Evolutionary conservation across 202 grass and related monocot genomes (phyloP).

Genomic region (Digitaria exilis): DNA sequence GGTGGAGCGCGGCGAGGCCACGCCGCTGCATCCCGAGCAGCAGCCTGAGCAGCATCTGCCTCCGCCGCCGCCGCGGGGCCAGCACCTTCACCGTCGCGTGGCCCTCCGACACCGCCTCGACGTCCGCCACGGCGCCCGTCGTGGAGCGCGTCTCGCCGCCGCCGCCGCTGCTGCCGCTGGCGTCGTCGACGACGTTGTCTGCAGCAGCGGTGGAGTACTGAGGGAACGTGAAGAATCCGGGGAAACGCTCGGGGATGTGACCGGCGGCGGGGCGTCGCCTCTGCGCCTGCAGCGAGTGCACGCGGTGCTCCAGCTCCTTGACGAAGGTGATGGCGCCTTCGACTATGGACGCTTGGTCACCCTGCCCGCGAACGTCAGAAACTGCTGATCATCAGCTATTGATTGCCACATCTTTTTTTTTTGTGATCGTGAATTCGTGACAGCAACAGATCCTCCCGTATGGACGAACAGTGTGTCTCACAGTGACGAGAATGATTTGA

Average conservation of each 20-base stretch:
- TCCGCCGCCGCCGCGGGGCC: slow-evolving; percentile 20
- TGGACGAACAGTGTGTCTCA: not conserved
- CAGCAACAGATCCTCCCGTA: not conserved
- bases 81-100: slow-evolving; percentile 60
- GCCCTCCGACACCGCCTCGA: slow-evolving; percentile 60
- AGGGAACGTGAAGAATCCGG: slow-evolving; percentile 49
- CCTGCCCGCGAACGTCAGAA: slow-evolving; percentile 23
- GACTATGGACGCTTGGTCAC: slow-evolving; percentile 63
- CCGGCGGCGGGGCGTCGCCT: no score
- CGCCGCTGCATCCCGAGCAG: slow-evolving; percentile 48
- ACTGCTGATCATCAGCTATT: not conserved
- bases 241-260: slow-evolving; percentile 4
- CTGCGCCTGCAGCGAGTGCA: slow-evolving; percentile 57
- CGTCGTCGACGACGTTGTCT: not conserved
- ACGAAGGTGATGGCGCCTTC: slow-evolving; percentile 67
- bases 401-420: not conserved
- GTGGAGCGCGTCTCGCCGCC: not conserved
- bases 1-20: slow-evolving; percentile 57
- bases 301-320: slow-evolving; percentile 59
- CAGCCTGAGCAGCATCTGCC: slow-evolving; percentile 20
- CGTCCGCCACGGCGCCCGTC: slow-evolving; percentile 36
- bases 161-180: not conserved
- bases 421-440: not conserved
- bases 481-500: slow-evolving; percentile 23
- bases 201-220: slow-evolving; percentile 39